Evolutionary conservation across 2,329 filamentous ascomycete genomes (phyloP).

Genomic region (Reticulascus tulasneorum): DNA sequence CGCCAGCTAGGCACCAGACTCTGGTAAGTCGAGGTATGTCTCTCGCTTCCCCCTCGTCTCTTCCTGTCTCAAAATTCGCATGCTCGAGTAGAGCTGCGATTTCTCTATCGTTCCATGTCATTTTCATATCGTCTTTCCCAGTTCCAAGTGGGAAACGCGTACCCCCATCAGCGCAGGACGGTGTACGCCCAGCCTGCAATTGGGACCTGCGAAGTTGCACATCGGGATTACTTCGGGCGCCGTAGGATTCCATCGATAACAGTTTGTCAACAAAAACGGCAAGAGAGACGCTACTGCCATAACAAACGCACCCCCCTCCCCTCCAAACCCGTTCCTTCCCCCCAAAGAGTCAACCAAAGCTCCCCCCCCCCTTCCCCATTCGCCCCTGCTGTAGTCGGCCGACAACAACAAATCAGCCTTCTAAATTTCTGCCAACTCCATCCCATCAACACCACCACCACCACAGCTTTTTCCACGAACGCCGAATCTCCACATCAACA

Average conservation of each 20-base stretch:
- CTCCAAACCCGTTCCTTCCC: slow-evolving; percentile 1
- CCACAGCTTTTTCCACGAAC: slow-evolving; percentile 13
- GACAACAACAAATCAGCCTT: slow-evolving; percentile 14
- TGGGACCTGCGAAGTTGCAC: not conserved
- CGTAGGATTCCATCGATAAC: slow-evolving; percentile 12
- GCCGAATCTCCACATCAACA: slow-evolving; percentile 9
- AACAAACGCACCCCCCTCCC: slow-evolving; percentile 12
- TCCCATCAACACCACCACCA: slow-evolving; percentile 15
- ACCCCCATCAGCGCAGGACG: slow-evolving; percentile 4
- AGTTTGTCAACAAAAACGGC: slow-evolving; percentile 8
- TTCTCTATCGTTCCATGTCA: not conserved
- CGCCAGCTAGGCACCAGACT: slow-evolving; percentile 10
- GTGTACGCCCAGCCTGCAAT: not conserved
- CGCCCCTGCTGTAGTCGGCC: slow-evolving; percentile 13
- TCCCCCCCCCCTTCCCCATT: slow-evolving; percentile 12
- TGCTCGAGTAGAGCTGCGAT: slow-evolving; percentile 1
- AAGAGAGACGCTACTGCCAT: slow-evolving; percentile 12
- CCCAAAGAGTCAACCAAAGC: slow-evolving; percentile 6
- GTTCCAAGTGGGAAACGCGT: not conserved
- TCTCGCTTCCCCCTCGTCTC: not conserved
- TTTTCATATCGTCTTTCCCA: not conserved
- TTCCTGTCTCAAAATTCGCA: not conserved
- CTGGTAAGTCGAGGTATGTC: slow-evolving; percentile 13
- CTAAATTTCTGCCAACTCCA: slow-evolving; percentile 16
- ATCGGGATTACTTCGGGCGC: slow-evolving; percentile 12